phyloP scores from a whole-genome alignment of 306 rosid species.

The Cucurbita maxima region DNA sequence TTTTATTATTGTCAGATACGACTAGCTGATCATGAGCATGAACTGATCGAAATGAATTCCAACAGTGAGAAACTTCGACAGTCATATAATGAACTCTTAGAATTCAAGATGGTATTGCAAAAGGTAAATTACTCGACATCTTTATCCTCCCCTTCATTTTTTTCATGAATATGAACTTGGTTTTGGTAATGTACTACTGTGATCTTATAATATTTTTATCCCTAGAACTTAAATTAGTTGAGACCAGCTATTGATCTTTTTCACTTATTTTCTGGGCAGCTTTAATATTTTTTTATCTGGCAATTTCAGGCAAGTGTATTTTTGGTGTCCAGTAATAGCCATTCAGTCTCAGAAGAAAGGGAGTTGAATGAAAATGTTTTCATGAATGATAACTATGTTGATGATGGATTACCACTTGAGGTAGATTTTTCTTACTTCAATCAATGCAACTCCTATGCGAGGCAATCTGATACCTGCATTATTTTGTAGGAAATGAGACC shows the following conservation, averaged over 20 bases:
- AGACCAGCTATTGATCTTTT: background rate
- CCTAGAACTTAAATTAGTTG: background rate
- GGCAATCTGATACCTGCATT: conserved; percentile 10
- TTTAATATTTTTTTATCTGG: conserved; percentile 8
- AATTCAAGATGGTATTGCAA: conserved; percentile 88
- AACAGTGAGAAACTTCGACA: conserved; percentile 79
- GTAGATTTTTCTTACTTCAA: conserved; percentile 21
- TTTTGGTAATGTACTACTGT: background rate
- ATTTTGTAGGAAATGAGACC: conserved; percentile 61
- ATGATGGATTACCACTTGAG: conserved; percentile 66
- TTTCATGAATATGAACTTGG: background rate
- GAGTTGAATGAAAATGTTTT: conserved; percentile 67
- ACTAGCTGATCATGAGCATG: conserved; percentile 93
- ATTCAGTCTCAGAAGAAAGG: conserved; percentile 46
- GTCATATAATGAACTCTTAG: conserved; percentile 90
- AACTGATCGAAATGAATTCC: conserved; percentile 80
- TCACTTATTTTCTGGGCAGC: background rate
- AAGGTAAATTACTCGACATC: conserved; percentile 38
- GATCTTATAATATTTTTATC: background rate
- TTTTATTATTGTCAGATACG: conserved; percentile 40
- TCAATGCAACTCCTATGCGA: conserved; percentile 1
- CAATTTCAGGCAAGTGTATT: conserved; percentile 67
- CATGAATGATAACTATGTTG: conserved; percentile 49
- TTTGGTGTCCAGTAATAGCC: conserved; percentile 59
- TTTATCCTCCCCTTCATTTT: background rate